Percentiles rank a stretch among this genome's conserved stretches.
phyloP scores from a whole-genome alignment of 164 flowering plant genomes.

The Kalanchoe fedtschenkoi region DNA sequence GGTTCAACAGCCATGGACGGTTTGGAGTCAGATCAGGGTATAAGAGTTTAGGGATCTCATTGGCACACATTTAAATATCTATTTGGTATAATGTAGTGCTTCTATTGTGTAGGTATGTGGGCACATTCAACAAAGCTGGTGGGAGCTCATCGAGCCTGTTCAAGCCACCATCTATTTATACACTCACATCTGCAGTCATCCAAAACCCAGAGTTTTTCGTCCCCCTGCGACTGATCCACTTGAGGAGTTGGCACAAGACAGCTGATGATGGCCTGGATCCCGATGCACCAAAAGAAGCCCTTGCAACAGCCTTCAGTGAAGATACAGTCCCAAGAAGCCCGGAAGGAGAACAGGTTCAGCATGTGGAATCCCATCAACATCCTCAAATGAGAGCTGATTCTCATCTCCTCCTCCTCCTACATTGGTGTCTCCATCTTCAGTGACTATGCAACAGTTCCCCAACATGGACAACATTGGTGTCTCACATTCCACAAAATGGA shows the following conservation, averaged over 20 bases:
- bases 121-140: conserved; percentile 61
- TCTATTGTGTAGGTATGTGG: conserved; percentile 52
- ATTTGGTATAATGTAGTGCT: neutral
- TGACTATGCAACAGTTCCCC: conserved; percentile 31
- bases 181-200: conserved; percentile 23
- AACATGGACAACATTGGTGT: conserved; percentile 48
- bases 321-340: conserved; percentile 1
- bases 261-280: conserved; percentile 15
- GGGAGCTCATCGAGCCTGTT: conserved; percentile 33
- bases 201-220: conserved; percentile 44
- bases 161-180: conserved; percentile 41
- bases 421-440: conserved; percentile 15
- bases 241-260: conserved; percentile 21
- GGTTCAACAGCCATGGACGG: conserved; percentile 53
- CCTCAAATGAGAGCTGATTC: neutral
- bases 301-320: conserved; percentile 14
- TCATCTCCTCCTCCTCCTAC: conserved; percentile 17
- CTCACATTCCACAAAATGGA: too few relatives aligned
- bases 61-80: neutral
- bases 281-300: conserved; percentile 15
- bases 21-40: conserved; percentile 62
- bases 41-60: too few relatives aligned
- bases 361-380: neutral
- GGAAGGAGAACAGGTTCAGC: neutral
- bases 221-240: conserved; percentile 28